These are phyloP conservation scores for Chionographis japonica DNA, from an alignment of 106 monocot species.

Conservation along the genomic window DNA sequence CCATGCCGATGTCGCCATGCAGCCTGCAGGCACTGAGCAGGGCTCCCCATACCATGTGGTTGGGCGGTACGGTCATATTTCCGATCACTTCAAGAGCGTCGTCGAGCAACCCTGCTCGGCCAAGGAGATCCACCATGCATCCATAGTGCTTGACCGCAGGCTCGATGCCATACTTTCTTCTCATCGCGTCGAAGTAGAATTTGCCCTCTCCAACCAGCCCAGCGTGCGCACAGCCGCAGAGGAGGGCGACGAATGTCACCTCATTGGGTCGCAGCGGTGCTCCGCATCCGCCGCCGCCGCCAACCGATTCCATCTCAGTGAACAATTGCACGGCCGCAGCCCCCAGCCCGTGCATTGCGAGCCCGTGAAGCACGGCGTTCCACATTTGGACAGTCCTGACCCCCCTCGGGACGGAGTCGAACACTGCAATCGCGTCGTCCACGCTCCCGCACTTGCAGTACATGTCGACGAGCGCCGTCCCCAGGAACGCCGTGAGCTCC, in stretches of 20 bases:
- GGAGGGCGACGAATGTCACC: constrained; percentile 14
- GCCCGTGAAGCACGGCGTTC: constrained; percentile 31
- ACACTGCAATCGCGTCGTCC: constrained; percentile 13
- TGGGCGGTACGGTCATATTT: background rate
- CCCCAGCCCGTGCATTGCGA: constrained; percentile 30
- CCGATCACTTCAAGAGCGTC: constrained; percentile 20
- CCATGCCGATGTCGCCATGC: constrained; percentile 5
- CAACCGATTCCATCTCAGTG: constrained; percentile 6
- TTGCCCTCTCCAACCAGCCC: constrained; percentile 13
- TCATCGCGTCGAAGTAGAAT: constrained; percentile 13
- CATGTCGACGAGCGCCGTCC: constrained; percentile 28
- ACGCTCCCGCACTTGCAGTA: constrained; percentile 34
- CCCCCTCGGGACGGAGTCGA: constrained; percentile 1
- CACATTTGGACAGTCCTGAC: constrained; percentile 14
- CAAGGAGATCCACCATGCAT: constrained; percentile 20
- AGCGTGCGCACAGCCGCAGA: constrained; percentile 13
- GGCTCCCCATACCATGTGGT: constrained; percentile 19
- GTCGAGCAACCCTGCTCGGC: constrained; percentile 16
- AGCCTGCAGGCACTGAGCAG: constrained; percentile 15
- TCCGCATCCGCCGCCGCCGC: background rate
- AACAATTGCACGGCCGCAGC: constrained; percentile 9
- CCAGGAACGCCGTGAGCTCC: constrained; percentile 8
- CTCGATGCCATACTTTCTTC: constrained; percentile 7
- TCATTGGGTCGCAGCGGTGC: constrained; percentile 4
- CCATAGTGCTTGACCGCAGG: background rate